Base-by-base conservation (phyloP, 1,139 yeast species). In the Yamadazyma friedrichii region DNA sequence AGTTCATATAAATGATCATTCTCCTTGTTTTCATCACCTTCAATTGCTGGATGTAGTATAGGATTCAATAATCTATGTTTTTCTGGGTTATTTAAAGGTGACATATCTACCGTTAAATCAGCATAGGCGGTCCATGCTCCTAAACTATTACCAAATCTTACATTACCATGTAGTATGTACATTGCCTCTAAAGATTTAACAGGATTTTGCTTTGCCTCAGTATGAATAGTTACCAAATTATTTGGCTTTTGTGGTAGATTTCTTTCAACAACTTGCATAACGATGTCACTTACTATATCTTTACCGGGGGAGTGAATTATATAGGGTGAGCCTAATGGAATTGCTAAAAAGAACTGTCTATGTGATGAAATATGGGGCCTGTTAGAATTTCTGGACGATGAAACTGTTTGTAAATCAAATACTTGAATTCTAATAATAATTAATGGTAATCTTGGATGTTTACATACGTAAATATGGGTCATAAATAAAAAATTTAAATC, bases 51-150 rank as follows among this genome's bases (percentile, higher is more conserved):
- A 20, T 20, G 24, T 20, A 20, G 24, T 20, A 20, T 5, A 5
- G 13, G n/a, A 8, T 15, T 13, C 9, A 53, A 30, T 42, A 51
- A 51, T 42, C 54, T 39, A 42, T 69, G 80, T 3, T 56, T 51
- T 6, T 63, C 67, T 2, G 64, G 52, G 25, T 68, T 60, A 9
- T 69, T 77, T 29, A 85, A 64, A 0, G 93, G 89, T 3, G 80
- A 69, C 16, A 72, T 66, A 56, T 86, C 95, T 2, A 80, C 77
- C 0, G 67, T 62, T 1, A 78, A 80, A 50, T 81, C 80, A 0
- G 93, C 89, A 56, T 84, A 86, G 0, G 81, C 75, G 0, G 78
- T 58, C 94, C 94, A 86, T 4, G 78, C 70, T 0, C 89, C 93
- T 42, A 82, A 55, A 20, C 88, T 71, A 32, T 73, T 64, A 1